phyloP scores from a whole-genome alignment of 1,139 yeast genomes.

The Candida frijolesensis region DNA sequence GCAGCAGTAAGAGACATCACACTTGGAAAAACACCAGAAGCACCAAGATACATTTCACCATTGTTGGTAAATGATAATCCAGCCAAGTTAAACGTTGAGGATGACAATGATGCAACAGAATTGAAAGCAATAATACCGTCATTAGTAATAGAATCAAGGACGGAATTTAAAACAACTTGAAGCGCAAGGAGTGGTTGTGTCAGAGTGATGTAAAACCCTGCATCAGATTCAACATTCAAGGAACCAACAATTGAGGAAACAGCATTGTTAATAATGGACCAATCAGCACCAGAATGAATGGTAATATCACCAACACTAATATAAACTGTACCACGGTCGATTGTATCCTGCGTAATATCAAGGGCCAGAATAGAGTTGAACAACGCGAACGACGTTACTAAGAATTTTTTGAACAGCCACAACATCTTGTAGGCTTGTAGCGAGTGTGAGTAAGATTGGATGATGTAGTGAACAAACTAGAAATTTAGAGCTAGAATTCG shows the following conservation, averaged over 20 bases:
- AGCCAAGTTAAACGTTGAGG: not conserved
- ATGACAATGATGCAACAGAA: too few species aligned
- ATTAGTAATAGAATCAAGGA: too few species aligned
- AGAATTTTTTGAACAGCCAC: too few species aligned
- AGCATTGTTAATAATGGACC: not conserved
- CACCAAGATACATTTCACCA: not conserved
- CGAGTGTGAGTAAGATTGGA: too few species aligned
- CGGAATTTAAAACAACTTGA: not conserved
- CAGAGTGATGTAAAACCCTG: not conserved
- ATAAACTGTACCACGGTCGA: too few species aligned
- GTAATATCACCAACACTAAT: not conserved
- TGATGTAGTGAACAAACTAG: too few species aligned
- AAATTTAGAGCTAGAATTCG: too few species aligned
- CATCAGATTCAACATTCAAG: not conserved
- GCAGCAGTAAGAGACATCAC: not conserved
- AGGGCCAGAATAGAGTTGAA: too few species aligned
- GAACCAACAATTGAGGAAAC: not conserved
- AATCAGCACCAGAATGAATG: not conserved
- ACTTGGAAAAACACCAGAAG: not conserved
- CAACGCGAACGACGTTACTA: too few species aligned
- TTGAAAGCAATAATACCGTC: too few species aligned
- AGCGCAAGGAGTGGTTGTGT: not conserved
- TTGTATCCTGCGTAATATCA: too few species aligned
- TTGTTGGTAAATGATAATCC: not conserved
- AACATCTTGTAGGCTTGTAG: too few species aligned